Conservation (phyloP, 306 rosid species). For the Medicago lupulina region DNA sequence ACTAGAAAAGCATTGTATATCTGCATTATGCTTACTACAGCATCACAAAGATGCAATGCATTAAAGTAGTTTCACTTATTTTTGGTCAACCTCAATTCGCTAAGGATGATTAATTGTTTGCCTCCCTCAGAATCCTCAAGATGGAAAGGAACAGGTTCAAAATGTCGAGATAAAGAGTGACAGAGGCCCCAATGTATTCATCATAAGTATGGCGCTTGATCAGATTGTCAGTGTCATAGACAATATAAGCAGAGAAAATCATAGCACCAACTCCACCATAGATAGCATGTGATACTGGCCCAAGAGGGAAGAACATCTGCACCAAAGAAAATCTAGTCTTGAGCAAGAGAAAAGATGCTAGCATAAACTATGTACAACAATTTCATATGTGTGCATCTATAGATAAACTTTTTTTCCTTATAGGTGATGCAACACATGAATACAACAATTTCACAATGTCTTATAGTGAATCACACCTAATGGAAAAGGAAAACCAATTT, state of each 20-base stretch:
- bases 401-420: not conserved
- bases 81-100: conserved; percentile 16
- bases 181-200: conserved; percentile 90
- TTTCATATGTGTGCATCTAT: not conserved
- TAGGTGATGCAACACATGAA: conserved; percentile 8
- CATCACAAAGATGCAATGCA: conserved; percentile 30
- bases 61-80: conserved; percentile 32
- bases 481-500: not conserved
- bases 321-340: conserved; percentile 22
- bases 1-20: conserved; percentile 39
- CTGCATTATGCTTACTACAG: conserved; percentile 34
- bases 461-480: not conserved
- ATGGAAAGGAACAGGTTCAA: conserved; percentile 88
- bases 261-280: conserved; percentile 81
- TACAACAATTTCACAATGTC: not conserved
- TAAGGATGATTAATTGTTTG: conserved; percentile 58
- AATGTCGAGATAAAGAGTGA: conserved; percentile 86
- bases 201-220: conserved; percentile 91
- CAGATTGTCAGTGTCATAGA: conserved; percentile 86
- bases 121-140: conserved; percentile 80
- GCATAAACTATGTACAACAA: not conserved
- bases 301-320: conserved; percentile 93
- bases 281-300: conserved; percentile 70
- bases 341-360: conserved; percentile 31
- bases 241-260: conserved; percentile 81